Base-by-base conservation (phyloP, 2,329 filamentous ascomycete genomes). In the Apiospora aurea region DNA sequence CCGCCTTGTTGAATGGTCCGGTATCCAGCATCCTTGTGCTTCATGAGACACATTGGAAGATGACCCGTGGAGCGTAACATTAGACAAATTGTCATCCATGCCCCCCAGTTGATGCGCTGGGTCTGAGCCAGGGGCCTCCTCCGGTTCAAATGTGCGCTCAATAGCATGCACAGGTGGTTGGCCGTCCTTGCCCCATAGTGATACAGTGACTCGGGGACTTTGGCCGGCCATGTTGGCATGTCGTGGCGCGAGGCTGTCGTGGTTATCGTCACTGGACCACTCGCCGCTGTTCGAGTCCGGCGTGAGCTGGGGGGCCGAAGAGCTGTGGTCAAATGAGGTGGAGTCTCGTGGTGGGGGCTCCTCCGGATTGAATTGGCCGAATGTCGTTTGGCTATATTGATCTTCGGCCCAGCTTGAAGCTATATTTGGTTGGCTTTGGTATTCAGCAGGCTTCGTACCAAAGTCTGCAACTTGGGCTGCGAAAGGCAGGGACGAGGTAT, bases 171-270 rank as follows among this genome's bases (percentile, higher is more conserved):
- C 76, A 0, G 80, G 79, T 29, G 76, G 72, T 64, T 77, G 73
- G 71, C 78, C 76, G 69, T 83, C 86, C 73, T 82, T 83, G 66
- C 85, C 87, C 86, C 87, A 90, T 74, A 88, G 81, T 1, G 88
- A 90, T 67, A 90, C 86, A 7, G 85, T 89, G 26, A 90, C 86
- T 41, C 84, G 84, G 8, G 88, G 88, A 76, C 88, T 90, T 72
- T 83, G 85, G 26, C 81, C 78, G 44, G 82, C 79, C 84, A 87
- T 87, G 70, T 80, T 76, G 69, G 82, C 76, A 11, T 81, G 76
- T 64, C 80, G 79, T 2, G 83, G 81, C 4, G 80, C 83, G 47
- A 84, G 76, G 57, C 82, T 83, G 77, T 87, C 87, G 76, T 88
- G 87, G 72, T 86, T 87, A 38, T 38, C 34, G 34, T 38, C 34